A percentile compares a stretch with the other conserved stretches of the same genome.
Evolutionary conservation across 768 basidiomycete species (phyloP).

Genomic region (Auriscalpium vulgare): DNA sequence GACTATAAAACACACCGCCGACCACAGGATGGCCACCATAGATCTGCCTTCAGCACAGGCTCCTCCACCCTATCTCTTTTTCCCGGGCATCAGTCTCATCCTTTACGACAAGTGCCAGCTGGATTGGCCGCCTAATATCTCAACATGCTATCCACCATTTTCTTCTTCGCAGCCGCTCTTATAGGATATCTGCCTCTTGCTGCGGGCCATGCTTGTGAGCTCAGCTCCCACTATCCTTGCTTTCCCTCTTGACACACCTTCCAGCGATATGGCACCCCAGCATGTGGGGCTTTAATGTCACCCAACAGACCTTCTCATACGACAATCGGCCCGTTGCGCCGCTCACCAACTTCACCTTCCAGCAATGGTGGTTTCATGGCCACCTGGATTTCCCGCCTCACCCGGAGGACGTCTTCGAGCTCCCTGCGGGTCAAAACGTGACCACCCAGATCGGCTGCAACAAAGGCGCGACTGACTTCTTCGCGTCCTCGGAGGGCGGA

Average conservation of each 20-base stretch:
- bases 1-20: too few species aligned
- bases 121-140: background rate
- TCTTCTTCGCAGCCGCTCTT: background rate
- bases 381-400: constrained; percentile 54
- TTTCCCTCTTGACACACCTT: background rate
- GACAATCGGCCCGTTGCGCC: constrained; percentile 56
- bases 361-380: constrained; percentile 54
- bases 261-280: constrained; percentile 46
- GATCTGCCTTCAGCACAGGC: background rate
- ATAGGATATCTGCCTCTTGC: background rate
- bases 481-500: constrained; percentile 42
- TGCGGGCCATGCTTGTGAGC: background rate
- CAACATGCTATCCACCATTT: background rate
- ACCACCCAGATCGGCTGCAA: constrained; percentile 50
- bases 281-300: constrained; percentile 70
- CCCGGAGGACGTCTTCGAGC: constrained; percentile 44
- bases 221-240: too few species aligned
- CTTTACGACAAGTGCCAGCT: background rate
- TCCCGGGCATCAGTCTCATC: background rate
- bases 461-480: constrained; percentile 55
- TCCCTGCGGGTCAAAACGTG: constrained; percentile 49
- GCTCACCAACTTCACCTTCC: constrained; percentile 30
- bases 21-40: background rate
- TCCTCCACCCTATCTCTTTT: background rate
- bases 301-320: constrained; percentile 40